Base-by-base conservation (phyloP, 768 basidiomycete genomes). In the Amanita pallidorosea region DNA sequence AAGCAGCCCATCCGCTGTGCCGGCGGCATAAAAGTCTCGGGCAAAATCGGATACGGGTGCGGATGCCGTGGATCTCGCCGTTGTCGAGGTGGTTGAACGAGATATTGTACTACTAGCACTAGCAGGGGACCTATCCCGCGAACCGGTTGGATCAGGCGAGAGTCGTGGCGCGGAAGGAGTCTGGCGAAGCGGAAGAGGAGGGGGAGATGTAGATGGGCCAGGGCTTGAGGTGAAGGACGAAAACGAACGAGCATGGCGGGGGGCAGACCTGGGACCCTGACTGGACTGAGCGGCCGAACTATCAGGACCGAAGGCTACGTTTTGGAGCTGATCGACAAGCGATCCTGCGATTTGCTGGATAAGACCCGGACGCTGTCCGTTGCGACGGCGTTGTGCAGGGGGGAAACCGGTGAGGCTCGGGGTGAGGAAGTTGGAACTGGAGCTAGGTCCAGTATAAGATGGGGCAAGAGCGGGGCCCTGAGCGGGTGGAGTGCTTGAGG, bases 21-120 rank as follows among this genome's bases (percentile, higher is more conserved):
- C 76, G 2, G 74, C 73, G 0, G 74, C 67, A 54, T 83, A 80
- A 55, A 82, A 83, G 34, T 82, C 80, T n/a, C 73, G 65, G n/a
- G 77, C 73, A 58, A 82, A 82, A 12, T 80, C 79, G 0, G 80
- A 81, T 33, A 58, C 43, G 17, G 54, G 9, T 41, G 53, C 41
- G 18, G 51, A 46, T 18, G 49, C 5, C 7, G 20, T 12, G 33
- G 51, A 35, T 38, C 37, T 18, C n/a, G 37, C 6, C 18, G 37
- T 17, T 1, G 37, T 13, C 7, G 33, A 33, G 33, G 13, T 33
- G 2, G 29, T 46, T 17, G 45, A 25, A n/a, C 13, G n/a, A 23
- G 42, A 25, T 15, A 11, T 15, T 8, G 25, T 25, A 27, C 25
- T 44, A n/a, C n/a, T n/a, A n/a, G n/a, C n/a, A n/a, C n/a, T n/a